These are phyloP conservation scores for Polygonum aviculare DNA, from an alignment of 148 eudicot genomes.

Conservation along the genomic window DNA sequence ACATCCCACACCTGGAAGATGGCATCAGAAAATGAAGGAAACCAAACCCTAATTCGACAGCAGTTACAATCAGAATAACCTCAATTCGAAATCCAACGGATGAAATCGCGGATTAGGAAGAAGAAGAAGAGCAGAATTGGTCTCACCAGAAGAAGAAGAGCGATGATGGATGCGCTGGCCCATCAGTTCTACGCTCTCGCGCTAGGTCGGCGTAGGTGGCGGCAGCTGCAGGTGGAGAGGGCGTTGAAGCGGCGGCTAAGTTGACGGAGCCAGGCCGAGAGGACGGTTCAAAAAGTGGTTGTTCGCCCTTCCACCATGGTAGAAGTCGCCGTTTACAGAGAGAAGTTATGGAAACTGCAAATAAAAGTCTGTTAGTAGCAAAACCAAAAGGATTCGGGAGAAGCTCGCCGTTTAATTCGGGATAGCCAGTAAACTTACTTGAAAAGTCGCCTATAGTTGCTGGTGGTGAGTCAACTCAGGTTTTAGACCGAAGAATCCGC, in stretches of 20 bases:
- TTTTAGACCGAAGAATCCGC: not conserved
- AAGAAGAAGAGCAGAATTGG: too few relatives aligned
- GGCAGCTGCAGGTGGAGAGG: not conserved
- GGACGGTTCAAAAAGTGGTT: not conserved
- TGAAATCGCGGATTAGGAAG: too few relatives aligned
- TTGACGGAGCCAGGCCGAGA: not conserved
- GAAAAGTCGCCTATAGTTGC: not conserved
- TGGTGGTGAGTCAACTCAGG: not conserved
- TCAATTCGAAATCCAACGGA: too few relatives aligned
- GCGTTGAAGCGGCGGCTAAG: slow-evolving; percentile 9
- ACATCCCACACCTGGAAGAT: too few relatives aligned
- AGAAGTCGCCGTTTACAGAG: not conserved
- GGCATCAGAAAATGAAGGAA: too few relatives aligned
- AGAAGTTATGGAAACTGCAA: not conserved
- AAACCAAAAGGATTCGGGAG: not conserved
- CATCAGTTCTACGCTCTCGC: slow-evolving; percentile 11
- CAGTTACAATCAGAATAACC: too few relatives aligned
- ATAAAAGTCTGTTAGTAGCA: not conserved
- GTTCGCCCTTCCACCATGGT: not conserved
- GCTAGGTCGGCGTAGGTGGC: not conserved
- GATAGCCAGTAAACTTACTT: not conserved
- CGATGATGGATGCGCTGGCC: too few relatives aligned
- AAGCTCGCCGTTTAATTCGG: not conserved
- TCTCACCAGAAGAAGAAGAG: too few relatives aligned
- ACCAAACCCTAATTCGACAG: too few relatives aligned